phyloP scores from a whole-genome alignment of 1,139 yeast genomes.

The Pichia sp. region DNA sequence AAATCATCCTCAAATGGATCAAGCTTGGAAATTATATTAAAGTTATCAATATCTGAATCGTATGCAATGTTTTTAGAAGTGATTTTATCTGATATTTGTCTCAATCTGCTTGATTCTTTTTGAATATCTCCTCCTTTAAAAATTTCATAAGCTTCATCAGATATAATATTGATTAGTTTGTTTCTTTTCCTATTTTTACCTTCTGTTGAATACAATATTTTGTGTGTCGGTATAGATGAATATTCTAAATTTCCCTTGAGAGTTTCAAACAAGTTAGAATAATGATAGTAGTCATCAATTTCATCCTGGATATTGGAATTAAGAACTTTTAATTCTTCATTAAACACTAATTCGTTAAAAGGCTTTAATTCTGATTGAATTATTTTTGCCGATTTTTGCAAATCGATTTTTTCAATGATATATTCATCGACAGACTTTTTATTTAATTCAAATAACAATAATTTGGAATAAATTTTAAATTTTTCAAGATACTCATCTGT shows the following conservation, averaged over 20 bases:
- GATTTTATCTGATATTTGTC: not conserved
- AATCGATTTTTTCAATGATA: not conserved
- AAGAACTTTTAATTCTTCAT: constrained; percentile 43
- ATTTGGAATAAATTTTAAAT: not conserved
- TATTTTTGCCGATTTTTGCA: constrained; percentile 18
- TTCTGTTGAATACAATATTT: constrained; percentile 60
- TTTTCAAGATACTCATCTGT: not conserved
- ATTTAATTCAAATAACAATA: not conserved
- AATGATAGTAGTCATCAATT: constrained; percentile 52
- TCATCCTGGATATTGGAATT: constrained; percentile 56
- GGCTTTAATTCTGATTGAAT: constrained; percentile 44
- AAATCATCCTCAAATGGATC: constrained; percentile 38
- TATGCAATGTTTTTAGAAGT: not conserved
- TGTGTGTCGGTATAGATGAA: constrained; percentile 26
- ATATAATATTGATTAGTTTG: constrained; percentile 34
- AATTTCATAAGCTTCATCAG: constrained; percentile 7
- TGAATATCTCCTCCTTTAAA: not conserved
- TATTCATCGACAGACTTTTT: constrained; percentile 1
- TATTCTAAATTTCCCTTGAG: constrained; percentile 34
- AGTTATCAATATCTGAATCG: constrained; percentile 1
- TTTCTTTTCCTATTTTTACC: constrained; percentile 60
- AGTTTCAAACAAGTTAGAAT: constrained; percentile 40
- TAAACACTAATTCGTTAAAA: constrained; percentile 39
- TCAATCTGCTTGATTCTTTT: not conserved
- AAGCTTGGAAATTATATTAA: constrained; percentile 25